phyloP scores from a whole-genome alignment of 2,329 filamentous ascomycete genomes.

The Mycosphaerella arachidis region DNA sequence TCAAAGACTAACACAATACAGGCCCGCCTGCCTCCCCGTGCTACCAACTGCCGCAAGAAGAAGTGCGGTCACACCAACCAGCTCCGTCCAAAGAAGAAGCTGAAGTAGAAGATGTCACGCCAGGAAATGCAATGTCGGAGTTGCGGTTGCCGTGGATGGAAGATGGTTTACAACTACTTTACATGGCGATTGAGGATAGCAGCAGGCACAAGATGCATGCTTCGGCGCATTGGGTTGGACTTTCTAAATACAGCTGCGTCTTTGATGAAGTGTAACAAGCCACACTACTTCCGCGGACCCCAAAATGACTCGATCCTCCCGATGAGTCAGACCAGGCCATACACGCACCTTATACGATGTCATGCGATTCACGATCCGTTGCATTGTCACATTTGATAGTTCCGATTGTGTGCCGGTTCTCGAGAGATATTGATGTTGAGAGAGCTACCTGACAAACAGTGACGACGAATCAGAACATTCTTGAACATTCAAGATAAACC shows the following conservation, averaged over 20 bases:
- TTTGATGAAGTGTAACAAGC: neutral
- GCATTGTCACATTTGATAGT: too few species aligned
- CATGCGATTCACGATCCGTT: too few species aligned
- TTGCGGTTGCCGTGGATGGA: constrained; percentile 12
- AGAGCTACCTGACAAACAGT: too few species aligned
- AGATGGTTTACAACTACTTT: constrained; percentile 4
- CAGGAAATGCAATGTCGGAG: constrained; percentile 9
- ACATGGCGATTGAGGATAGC: neutral
- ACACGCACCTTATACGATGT: too few species aligned
- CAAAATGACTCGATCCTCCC: neutral
- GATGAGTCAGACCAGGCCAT: too few species aligned
- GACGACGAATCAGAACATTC: too few species aligned
- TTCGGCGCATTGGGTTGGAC: constrained; percentile 4
- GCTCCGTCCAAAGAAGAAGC: constrained; percentile 99
- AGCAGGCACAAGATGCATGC: constrained; percentile 10
- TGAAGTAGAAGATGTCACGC: constrained; percentile 69
- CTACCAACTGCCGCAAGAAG: constrained; percentile 99
- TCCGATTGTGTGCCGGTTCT: too few species aligned
- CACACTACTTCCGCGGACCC: neutral
- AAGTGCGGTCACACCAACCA: constrained; percentile 99
- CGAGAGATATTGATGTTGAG: too few species aligned
- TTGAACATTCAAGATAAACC: too few species aligned
- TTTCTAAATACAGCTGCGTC: neutral
- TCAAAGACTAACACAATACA: constrained; percentile 29
- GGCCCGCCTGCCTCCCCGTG: constrained; percentile 89